A percentile compares a stretch with the other conserved stretches of the same genome.
Evolutionary conservation across 495 filamentous ascomycete species (phyloP).

Genomic region (Penicillium steckii): DNA sequence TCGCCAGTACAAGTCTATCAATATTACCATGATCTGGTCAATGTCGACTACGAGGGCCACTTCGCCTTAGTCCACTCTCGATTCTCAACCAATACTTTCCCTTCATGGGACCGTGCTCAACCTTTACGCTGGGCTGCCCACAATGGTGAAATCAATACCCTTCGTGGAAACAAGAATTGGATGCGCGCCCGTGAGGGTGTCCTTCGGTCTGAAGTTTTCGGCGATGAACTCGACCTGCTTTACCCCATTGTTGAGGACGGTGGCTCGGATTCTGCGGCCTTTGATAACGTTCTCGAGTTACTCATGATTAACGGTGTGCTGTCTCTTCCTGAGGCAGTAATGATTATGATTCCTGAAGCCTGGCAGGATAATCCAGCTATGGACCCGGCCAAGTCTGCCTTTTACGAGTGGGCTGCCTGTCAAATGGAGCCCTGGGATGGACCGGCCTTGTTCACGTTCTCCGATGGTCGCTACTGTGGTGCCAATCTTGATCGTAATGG

Average conservation of each 20-base stretch:
- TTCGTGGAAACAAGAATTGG: constrained; percentile 99
- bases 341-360: constrained; percentile 98
- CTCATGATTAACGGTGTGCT: constrained; percentile 96
- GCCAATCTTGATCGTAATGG: constrained; percentile 99
- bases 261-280: constrained; percentile 96
- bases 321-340: constrained; percentile 94
- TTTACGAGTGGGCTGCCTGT: constrained; percentile 99
- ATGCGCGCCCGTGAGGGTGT: constrained; percentile 98
- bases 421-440: constrained; percentile 99
- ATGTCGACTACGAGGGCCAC: constrained; percentile 96
- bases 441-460: constrained; percentile 96
- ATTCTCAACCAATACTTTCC: constrained; percentile 99
- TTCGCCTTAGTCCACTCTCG: constrained; percentile 98
- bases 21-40: constrained; percentile 97
- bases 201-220: constrained; percentile 89
- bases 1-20: constrained; percentile 97
- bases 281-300: constrained; percentile 96
- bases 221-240: constrained; percentile 84
- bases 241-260: constrained; percentile 98
- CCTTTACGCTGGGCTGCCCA: constrained; percentile 96
- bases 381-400: constrained; percentile 95
- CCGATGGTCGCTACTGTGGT: constrained; percentile 96
- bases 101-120: constrained; percentile 98
- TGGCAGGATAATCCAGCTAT: constrained; percentile 95
- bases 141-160: constrained; percentile 98